phyloP scores from a whole-genome alignment of 305 asterid species.

The Petunia hybrid region DNA sequence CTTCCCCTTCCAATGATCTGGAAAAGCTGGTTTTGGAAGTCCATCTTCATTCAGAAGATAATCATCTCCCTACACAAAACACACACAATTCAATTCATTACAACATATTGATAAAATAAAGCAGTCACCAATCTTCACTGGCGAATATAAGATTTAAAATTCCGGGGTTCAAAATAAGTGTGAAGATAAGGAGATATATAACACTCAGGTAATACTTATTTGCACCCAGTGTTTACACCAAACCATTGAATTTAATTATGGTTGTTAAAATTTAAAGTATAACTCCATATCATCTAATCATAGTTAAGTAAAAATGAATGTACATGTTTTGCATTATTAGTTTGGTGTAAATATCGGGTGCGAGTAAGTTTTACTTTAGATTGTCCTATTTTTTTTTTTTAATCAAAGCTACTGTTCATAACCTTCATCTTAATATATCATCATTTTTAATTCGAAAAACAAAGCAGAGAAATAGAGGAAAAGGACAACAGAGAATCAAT shows the following conservation, averaged over 20 bases:
- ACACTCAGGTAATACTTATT: too few species aligned
- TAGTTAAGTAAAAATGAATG: too few species aligned
- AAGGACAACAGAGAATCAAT: slow-evolving; percentile 13
- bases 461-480: not conserved
- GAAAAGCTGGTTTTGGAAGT: slow-evolving; percentile 48
- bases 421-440: slow-evolving; percentile 34
- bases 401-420: slow-evolving; percentile 33
- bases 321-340: too few species aligned
- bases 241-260: too few species aligned
- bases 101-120: not conserved
- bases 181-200: too few species aligned
- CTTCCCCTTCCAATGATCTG: slow-evolving; percentile 75
- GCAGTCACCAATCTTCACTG: too few species aligned
- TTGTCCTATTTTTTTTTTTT: not conserved
- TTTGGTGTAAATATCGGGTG: too few species aligned
- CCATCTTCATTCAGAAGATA: slow-evolving; percentile 64
- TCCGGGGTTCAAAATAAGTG: too few species aligned
- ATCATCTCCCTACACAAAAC: slow-evolving; percentile 12
- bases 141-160: too few species aligned
- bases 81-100: not conserved
- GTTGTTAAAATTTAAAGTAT: too few species aligned
- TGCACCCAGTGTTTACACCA: too few species aligned
- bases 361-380: not conserved
- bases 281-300: too few species aligned
- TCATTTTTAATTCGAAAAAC: not conserved